These are phyloP conservation scores for Phragmites australis DNA, from an alignment of 176 grass and related monocot species.

Conservation along the genomic window DNA sequence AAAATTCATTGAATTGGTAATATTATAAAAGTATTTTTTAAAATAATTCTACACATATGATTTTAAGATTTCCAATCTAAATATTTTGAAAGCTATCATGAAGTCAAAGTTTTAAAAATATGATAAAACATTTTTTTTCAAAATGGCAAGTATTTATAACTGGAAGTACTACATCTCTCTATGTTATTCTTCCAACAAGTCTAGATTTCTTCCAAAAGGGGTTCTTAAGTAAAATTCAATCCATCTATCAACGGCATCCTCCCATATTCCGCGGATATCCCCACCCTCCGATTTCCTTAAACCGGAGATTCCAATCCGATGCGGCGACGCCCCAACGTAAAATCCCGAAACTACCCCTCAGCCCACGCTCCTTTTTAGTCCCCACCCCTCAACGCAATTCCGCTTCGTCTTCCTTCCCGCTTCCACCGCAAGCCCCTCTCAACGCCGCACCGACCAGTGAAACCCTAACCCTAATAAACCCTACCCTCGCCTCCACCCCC, in stretches of 20 bases:
- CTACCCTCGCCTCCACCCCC: background rate
- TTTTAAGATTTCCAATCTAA: too few species aligned
- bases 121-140: too few species aligned
- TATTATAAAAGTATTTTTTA: too few species aligned
- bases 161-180: too few species aligned
- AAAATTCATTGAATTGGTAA: too few species aligned
- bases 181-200: too few species aligned
- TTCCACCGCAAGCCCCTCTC: constrained; percentile 27
- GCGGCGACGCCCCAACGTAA: background rate
- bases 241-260: background rate
- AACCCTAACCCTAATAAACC: constrained; percentile 55
- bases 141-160: too few species aligned
- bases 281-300: background rate
- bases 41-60: too few species aligned
- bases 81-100: too few species aligned
- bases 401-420: constrained; percentile 44
- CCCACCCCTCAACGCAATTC: background rate
- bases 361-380: background rate
- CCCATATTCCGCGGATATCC: constrained; percentile 27
- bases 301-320: constrained; percentile 20
- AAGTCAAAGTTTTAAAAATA: too few species aligned
- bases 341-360: constrained; percentile 9
- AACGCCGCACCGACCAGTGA: constrained; percentile 4
- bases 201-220: background rate
- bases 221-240: background rate